Conservation (phyloP, 768 basidiomycete species). For the Panaeolus cyanescens region DNA sequence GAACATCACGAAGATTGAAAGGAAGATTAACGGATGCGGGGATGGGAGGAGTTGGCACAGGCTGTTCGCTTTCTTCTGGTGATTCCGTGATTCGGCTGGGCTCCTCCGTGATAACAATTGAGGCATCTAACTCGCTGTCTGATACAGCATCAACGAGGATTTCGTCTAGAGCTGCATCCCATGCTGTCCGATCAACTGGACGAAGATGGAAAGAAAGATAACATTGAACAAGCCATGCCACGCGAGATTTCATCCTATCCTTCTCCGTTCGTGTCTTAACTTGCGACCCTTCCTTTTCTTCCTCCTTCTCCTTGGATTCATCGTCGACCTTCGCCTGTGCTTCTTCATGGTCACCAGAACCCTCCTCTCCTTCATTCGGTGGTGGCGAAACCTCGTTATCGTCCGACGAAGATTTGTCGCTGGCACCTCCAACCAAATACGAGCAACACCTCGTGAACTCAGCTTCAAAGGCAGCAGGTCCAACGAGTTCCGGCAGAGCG, state of each 20-base stretch:
- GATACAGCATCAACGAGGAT: slow-evolving; percentile 58
- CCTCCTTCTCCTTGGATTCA: slow-evolving; percentile 31
- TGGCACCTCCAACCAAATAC: slow-evolving; percentile 61
- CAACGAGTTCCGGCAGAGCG: slow-evolving; percentile 58
- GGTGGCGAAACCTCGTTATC: no score
- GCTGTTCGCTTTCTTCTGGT: slow-evolving; percentile 44
- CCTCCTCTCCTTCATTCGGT: neutral
- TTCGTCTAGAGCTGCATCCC: slow-evolving; percentile 40
- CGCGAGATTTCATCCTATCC: slow-evolving; percentile 35
- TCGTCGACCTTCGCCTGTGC: neutral
- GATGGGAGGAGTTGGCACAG: slow-evolving; percentile 34
- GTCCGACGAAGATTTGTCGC: neutral
- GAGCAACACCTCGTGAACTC: slow-evolving; percentile 70
- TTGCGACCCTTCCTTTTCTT: slow-evolving; percentile 27
- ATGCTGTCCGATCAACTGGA: slow-evolving; percentile 51
- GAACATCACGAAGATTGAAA: slow-evolving; percentile 25
- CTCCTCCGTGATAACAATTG: slow-evolving; percentile 28
- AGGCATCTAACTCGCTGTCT: slow-evolving; percentile 44
- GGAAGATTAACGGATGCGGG: slow-evolving; percentile 40
- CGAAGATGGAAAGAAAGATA: slow-evolving; percentile 62
- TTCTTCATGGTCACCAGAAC: neutral
- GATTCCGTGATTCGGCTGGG: slow-evolving; percentile 55
- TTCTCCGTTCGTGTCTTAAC: neutral
- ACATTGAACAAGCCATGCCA: slow-evolving; percentile 65
- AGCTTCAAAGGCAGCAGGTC: slow-evolving; percentile 59